phyloP scores from a whole-genome alignment of 139 green algal genomes.

The Yamagishiella unicocca region DNA sequence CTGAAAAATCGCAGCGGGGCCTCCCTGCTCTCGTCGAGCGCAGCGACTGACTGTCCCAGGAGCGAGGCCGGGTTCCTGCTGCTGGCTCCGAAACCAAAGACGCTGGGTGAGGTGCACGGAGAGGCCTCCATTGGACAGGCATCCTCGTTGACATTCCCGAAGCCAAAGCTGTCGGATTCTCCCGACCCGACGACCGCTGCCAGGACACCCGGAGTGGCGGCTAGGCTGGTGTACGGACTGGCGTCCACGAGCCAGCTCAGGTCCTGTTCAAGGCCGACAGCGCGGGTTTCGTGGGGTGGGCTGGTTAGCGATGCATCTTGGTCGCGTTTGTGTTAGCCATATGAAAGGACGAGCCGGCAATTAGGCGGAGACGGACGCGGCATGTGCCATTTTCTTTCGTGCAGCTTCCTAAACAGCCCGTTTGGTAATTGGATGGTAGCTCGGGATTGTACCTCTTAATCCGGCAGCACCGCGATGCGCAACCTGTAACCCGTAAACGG shows the following conservation, averaged over 20 bases:
- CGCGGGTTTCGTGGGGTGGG: too few relatives aligned
- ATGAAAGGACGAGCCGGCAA: too few relatives aligned
- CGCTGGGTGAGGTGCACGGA: background rate
- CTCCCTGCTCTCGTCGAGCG: too few relatives aligned
- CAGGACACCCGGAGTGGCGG: background rate
- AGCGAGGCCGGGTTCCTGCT: background rate
- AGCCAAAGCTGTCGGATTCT: background rate
- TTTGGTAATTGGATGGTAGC: too few relatives aligned
- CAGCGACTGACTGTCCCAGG: background rate
- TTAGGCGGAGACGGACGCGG: too few relatives aligned
- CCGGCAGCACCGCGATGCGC: too few relatives aligned
- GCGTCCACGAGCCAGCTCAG: conserved; percentile 33
- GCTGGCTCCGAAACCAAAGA: conserved; percentile 3
- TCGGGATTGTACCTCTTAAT: too few relatives aligned
- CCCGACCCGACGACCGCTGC: background rate
- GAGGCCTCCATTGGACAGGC: background rate
- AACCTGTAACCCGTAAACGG: too few relatives aligned
- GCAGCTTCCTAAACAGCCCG: too few relatives aligned
- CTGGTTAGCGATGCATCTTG: background rate
- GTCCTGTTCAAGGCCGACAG: conserved; percentile 2
- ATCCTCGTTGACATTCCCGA: background rate
- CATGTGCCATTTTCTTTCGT: too few relatives aligned
- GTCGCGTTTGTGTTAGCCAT: too few relatives aligned
- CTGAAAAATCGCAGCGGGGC: too few relatives aligned
- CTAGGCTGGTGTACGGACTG: conserved; percentile 5